phyloP scores from a whole-genome alignment of 805 yeast species.

The Wickerhamomyces pijperi region DNA sequence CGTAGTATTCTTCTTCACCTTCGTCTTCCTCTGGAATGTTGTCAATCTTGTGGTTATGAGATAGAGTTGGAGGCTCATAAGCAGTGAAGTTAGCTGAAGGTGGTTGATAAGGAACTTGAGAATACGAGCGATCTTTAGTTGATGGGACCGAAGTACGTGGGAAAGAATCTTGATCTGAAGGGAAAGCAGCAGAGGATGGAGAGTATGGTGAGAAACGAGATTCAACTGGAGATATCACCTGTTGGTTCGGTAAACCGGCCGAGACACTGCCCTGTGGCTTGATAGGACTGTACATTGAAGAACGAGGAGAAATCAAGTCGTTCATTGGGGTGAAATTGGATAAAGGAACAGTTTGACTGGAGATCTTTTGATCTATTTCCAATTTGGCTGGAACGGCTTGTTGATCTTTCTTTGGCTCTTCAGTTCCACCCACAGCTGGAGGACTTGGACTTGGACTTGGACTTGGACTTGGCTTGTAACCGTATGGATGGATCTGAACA shows the following conservation, averaged over 20 bases:
- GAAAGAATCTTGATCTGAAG: neutral
- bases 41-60: conserved; percentile 8
- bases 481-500: neutral
- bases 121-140: neutral
- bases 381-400: too few relatives aligned
- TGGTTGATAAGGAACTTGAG: conserved; percentile 7
- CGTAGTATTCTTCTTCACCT: conserved; percentile 37
- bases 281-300: neutral
- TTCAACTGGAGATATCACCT: conserved; percentile 2
- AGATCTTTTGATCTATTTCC: too few relatives aligned
- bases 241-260: too few relatives aligned
- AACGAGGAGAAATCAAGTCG: neutral
- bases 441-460: too few relatives aligned
- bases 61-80: conserved; percentile 17
- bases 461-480: neutral
- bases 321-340: too few relatives aligned
- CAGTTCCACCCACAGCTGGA: too few relatives aligned
- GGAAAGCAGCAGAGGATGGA: neutral
- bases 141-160: conserved; percentile 11
- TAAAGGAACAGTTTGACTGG: too few relatives aligned
- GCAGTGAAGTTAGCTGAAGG: conserved; percentile 18
- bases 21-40: conserved; percentile 27
- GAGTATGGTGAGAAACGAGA: conserved; percentile 6
- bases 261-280: too few relatives aligned
- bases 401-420: too few relatives aligned